Conservation (phyloP, 176 grass and related monocot species). For the Musa itinerans region DNA sequence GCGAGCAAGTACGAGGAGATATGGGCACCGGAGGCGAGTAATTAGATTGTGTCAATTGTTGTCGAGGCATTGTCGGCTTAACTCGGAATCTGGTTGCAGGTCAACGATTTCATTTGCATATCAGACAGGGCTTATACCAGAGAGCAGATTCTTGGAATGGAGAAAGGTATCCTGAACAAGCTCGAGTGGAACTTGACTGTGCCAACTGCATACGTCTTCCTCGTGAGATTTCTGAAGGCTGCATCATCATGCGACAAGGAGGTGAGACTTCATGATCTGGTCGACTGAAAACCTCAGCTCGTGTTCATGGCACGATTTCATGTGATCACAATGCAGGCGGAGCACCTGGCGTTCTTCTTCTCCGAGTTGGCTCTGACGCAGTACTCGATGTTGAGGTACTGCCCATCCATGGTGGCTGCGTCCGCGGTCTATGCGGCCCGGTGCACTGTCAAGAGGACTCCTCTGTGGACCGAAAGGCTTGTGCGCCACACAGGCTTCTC, state of each 20-base stretch:
- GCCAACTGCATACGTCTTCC: conserved; percentile 72
- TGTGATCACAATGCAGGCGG: conserved; percentile 44
- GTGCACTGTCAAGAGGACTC: conserved; percentile 60
- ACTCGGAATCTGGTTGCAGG: conserved; percentile 29
- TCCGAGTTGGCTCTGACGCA: conserved; percentile 74
- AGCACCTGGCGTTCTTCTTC: conserved; percentile 76
- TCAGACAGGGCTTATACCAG: conserved; percentile 66
- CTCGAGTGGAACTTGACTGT: conserved; percentile 90
- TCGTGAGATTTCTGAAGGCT: conserved; percentile 79
- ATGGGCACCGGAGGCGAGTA: conserved; percentile 79
- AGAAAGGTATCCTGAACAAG: conserved; percentile 80
- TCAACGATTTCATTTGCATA: conserved; percentile 88
- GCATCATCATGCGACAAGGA: conserved; percentile 43
- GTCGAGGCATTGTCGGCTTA: background rate
- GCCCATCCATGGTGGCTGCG: conserved; percentile 69
- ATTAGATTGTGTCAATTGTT: too few relatives aligned
- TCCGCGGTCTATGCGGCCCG: conserved; percentile 68
- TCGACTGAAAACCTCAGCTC: too few relatives aligned
- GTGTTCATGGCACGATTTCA: too few relatives aligned
- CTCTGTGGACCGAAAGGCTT: conserved; percentile 74
- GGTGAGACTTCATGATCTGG: conserved; percentile 24
- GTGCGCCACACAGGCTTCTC: conserved; percentile 61
- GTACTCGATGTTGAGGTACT: conserved; percentile 40
- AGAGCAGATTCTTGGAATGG: conserved; percentile 78
- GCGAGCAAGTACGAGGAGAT: conserved; percentile 96